Evolutionary conservation across 176 grass and related monocot genomes (phyloP), one percentile per base, ranked within the genome.

Genomic region (Urochloa ruziziensis): DNA sequence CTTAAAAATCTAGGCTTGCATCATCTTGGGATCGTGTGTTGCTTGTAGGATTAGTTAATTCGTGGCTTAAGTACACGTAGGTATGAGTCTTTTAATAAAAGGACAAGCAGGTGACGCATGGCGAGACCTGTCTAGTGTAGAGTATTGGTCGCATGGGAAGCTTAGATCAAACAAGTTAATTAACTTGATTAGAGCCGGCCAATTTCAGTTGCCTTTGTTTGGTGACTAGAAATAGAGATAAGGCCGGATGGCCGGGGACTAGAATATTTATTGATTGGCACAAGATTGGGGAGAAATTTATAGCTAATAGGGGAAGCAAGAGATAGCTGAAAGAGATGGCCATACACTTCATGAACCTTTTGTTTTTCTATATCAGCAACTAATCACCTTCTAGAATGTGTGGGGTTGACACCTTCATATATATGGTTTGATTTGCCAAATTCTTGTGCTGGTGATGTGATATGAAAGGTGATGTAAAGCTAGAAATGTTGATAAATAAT

Each of bases 21-120:
- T 91, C 90, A 85, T 88, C 90, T 88, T 91, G 78, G 90, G 86
- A 88, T 91, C 90, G 63, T 78, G 82, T 88, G 86, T 91, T 91
- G 82, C 78, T 73, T 73, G 46, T 78, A 74, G 77, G 71, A 84
- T 73, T 91, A 85, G 57, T 85, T 88, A 88, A 91, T 79, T 83
- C 67, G 67, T 60, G 60, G 7, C 67, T 63, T 53, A 87, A 90
- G 89, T 90, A 90, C 89, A 87, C 74, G 74, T 83, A 83, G 80
- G 80, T 83, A 80, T 83, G 52, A 53, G 84, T 90, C 89, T 83
- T 90, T 87, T 80, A 79, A 87, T 90, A 83, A 83, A 90, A 87
- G 52, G 84, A 87, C 84, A 90, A 62, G 89, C 44, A 46, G 84
- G 84, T 80, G 84, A 83, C 74, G 74, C 80, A 83, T 90, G 80